These are phyloP conservation scores for Pholiota microspora DNA, from an alignment of 768 basidiomycete species.

Conservation along the genomic window DNA sequence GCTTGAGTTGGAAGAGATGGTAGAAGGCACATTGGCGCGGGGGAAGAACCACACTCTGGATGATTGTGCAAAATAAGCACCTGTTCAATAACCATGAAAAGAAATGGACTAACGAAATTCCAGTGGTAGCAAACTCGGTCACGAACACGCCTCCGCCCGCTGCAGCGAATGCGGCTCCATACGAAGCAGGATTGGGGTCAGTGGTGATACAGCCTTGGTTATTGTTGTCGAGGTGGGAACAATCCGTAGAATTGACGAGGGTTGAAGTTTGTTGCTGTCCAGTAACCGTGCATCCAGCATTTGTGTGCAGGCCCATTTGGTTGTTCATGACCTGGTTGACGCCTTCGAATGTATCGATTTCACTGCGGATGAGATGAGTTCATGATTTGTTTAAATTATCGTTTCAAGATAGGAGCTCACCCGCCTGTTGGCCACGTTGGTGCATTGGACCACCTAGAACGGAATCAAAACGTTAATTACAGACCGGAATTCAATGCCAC, in stretches of 20 bases:
- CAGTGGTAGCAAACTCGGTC: slow-evolving; percentile 64
- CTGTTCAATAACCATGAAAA: not conserved
- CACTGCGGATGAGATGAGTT: slow-evolving; percentile 27
- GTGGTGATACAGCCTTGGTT: slow-evolving; percentile 68
- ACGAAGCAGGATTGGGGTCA: slow-evolving; percentile 53
- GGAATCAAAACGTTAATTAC: not conserved
- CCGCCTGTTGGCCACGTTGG: slow-evolving; percentile 62
- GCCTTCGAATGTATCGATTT: slow-evolving; percentile 82
- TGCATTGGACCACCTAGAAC: slow-evolving; percentile 48
- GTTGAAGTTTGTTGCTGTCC: slow-evolving; percentile 49
- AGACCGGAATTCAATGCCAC: not conserved
- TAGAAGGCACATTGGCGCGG: slow-evolving; percentile 45
- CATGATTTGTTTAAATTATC: too few species aligned
- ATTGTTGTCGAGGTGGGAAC: slow-evolving; percentile 47
- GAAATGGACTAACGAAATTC: slow-evolving; percentile 52
- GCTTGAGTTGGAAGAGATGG: slow-evolving; percentile 46
- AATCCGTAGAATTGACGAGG: slow-evolving; percentile 56
- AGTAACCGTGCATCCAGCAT: slow-evolving; percentile 52
- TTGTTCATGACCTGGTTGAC: slow-evolving; percentile 67
- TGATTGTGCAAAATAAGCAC: not conserved
- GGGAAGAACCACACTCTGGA: slow-evolving; percentile 64
- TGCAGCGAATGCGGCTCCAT: slow-evolving; percentile 63
- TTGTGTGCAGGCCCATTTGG: slow-evolving; percentile 73
- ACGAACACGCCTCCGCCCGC: slow-evolving; percentile 74
- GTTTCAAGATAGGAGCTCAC: slow-evolving; percentile 23